Conservation (phyloP, 768 basidiomycete genomes). For the Coprinellus micaceus region DNA sequence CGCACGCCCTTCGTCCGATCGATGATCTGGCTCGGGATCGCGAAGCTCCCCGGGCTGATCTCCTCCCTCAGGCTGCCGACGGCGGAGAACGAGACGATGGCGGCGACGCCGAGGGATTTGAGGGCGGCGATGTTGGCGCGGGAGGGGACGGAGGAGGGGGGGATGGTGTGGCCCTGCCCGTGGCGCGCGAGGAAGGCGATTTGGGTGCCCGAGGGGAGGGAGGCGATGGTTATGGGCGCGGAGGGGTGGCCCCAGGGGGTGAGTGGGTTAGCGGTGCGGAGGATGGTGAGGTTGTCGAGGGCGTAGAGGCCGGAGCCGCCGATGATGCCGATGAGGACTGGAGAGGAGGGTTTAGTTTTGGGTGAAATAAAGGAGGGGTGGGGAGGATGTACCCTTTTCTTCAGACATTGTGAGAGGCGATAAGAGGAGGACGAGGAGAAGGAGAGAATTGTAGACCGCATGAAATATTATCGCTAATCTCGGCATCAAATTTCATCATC, state of each 20-base stretch:
- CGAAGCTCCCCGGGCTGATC: slow-evolving; percentile 85
- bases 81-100: slow-evolving; percentile 90
- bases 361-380: too few relatives aligned
- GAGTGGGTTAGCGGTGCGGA: slow-evolving; percentile 73
- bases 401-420: slow-evolving; percentile 2
- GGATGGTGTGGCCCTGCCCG: slow-evolving; percentile 73
- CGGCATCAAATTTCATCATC: background rate
- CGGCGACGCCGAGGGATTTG: slow-evolving; percentile 86
- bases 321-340: slow-evolving; percentile 84
- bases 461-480: background rate
- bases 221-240: slow-evolving; percentile 86
- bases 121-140: slow-evolving; percentile 95
- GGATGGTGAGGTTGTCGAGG: slow-evolving; percentile 82
- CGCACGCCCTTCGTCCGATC: slow-evolving; percentile 94
- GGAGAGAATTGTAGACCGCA: background rate
- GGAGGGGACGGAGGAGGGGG: slow-evolving; percentile 76
- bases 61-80: slow-evolving; percentile 95
- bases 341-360: background rate
- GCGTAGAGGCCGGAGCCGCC: slow-evolving; percentile 93
- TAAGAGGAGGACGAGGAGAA: background rate
- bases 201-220: slow-evolving; percentile 74
- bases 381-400: slow-evolving; percentile 1
- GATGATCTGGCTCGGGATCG: slow-evolving; percentile 88
- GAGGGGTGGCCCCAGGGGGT: slow-evolving; percentile 97
- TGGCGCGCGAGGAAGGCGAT: slow-evolving; percentile 93